phyloP scores from a whole-genome alignment of 768 basidiomycete species.

The Pleurotus cornucopiae region DNA sequence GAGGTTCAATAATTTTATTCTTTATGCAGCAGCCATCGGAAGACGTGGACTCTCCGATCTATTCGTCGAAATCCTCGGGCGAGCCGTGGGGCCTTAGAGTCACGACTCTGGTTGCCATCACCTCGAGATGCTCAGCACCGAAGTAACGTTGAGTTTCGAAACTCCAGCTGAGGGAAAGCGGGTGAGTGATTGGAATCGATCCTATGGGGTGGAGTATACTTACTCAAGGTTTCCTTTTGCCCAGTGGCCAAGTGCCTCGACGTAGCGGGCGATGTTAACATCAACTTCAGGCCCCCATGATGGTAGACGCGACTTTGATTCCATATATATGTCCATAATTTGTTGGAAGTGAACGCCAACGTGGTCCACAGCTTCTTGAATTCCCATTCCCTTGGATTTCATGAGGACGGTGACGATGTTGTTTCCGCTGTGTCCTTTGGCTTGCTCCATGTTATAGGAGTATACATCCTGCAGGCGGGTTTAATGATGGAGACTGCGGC shows the following conservation, averaged over 20 bases:
- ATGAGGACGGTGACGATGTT: conserved; percentile 70
- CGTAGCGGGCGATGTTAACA: conserved; percentile 44
- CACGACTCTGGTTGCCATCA: conserved; percentile 46
- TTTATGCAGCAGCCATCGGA: not conserved
- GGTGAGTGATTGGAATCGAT: conserved; percentile 12
- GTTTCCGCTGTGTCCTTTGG: conserved; percentile 56
- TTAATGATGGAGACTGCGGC: not conserved
- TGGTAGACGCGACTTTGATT: conserved; percentile 39
- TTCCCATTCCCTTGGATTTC: conserved; percentile 43
- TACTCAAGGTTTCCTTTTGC: conserved; percentile 57
- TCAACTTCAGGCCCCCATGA: conserved; percentile 48
- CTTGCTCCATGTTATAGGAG: conserved; percentile 45
- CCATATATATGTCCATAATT: conserved; percentile 47
- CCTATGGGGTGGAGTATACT: conserved; percentile 13
- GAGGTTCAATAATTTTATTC: not conserved
- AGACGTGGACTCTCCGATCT: not conserved
- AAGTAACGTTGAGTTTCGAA: conserved; percentile 71
- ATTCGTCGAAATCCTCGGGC: conserved; percentile 25
- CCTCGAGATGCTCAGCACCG: conserved; percentile 47
- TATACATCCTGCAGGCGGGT: not conserved
- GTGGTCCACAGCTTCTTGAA: conserved; percentile 58
- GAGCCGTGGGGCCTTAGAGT: conserved; percentile 34
- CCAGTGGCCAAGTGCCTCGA: conserved; percentile 57
- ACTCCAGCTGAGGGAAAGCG: conserved; percentile 43
- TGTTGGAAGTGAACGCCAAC: conserved; percentile 46